Evolutionary conservation across 2,329 filamentous ascomycete species (phyloP).

Genomic region (Paecilomyces sp.): DNA sequence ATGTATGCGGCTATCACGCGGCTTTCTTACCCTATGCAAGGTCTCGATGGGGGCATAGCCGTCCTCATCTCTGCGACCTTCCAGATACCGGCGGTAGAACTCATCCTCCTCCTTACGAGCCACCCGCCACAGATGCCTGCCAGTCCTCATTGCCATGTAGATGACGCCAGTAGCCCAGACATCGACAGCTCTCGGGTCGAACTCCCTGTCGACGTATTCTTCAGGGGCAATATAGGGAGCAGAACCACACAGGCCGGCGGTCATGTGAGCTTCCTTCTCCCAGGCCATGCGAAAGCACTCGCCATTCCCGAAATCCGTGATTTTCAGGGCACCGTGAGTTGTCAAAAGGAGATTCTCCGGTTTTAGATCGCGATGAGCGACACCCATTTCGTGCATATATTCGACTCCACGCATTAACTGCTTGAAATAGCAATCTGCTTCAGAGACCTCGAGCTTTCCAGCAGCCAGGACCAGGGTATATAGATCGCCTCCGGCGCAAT

Average conservation of each 20-base stretch:
- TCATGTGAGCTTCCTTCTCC: conserved; percentile 98
- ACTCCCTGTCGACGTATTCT: conserved; percentile 91
- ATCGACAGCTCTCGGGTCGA: conserved; percentile 94
- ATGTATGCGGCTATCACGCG: background rate
- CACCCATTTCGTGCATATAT: conserved; percentile 99
- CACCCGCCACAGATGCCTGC: conserved; percentile 92
- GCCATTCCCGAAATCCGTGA: conserved; percentile 97
- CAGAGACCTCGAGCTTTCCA: conserved; percentile 77
- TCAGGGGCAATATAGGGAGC: conserved; percentile 97
- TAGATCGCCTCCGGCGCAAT: conserved; percentile 90
- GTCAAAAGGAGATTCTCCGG: conserved; percentile 94
- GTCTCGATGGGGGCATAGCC: conserved; percentile 96
- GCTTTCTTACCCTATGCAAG: conserved; percentile 70
- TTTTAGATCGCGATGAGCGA: conserved; percentile 93
- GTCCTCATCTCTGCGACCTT: conserved; percentile 87
- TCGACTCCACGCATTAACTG: conserved; percentile 98
- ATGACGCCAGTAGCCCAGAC: conserved; percentile 98
- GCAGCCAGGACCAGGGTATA: conserved; percentile 89
- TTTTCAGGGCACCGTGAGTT: conserved; percentile 86
- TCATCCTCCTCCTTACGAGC: conserved; percentile 96
- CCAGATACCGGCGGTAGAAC: conserved; percentile 90
- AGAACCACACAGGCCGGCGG: conserved; percentile 89
- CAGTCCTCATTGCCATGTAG: conserved; percentile 99
- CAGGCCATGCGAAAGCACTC: conserved; percentile 99
- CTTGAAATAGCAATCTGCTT: conserved; percentile 98